Percentiles rank a stretch among this genome's conserved stretches.
Evolutionary conservation across 768 basidiomycete species (phyloP).

Genomic region (Mycena amicta): DNA sequence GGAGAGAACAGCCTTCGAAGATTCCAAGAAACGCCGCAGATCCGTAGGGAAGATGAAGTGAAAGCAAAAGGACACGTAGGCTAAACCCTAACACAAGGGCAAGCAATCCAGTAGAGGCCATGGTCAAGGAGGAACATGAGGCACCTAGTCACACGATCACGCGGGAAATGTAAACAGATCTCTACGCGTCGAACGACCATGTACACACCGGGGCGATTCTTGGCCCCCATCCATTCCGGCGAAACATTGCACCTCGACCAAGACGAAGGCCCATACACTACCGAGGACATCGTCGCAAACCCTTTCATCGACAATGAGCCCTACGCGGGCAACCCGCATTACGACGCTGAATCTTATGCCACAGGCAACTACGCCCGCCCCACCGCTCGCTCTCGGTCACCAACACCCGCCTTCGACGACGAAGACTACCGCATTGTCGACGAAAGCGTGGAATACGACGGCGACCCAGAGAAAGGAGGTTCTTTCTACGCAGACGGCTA

Average conservation of each 20-base stretch:
- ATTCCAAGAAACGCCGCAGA: not conserved
- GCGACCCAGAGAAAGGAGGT: slow-evolving; percentile 45
- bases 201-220: no score
- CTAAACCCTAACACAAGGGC: slow-evolving; percentile 45
- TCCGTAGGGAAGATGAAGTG: slow-evolving; percentile 11
- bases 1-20: slow-evolving; percentile 8
- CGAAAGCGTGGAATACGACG: slow-evolving; percentile 59
- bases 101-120: slow-evolving; percentile 23
- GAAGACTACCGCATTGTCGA: slow-evolving; percentile 64
- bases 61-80: slow-evolving; percentile 39
- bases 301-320: slow-evolving; percentile 37
- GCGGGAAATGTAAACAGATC: not conserved
- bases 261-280: no score
- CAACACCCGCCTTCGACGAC: slow-evolving; percentile 74
- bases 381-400: slow-evolving; percentile 66
- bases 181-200: no score
- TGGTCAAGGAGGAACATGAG: not conserved
- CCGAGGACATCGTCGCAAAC: slow-evolving; percentile 24
- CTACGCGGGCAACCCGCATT: slow-evolving; percentile 51
- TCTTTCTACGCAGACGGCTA: slow-evolving; percentile 17
- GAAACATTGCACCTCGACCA: slow-evolving; percentile 61
- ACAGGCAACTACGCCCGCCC: slow-evolving; percentile 54
- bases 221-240: slow-evolving; percentile 65
- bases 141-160: not conserved
- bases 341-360: slow-evolving; percentile 69